Base-by-base conservation (phyloP, 208 protist species). In the Herpetomonas samuelpessoai region DNA sequence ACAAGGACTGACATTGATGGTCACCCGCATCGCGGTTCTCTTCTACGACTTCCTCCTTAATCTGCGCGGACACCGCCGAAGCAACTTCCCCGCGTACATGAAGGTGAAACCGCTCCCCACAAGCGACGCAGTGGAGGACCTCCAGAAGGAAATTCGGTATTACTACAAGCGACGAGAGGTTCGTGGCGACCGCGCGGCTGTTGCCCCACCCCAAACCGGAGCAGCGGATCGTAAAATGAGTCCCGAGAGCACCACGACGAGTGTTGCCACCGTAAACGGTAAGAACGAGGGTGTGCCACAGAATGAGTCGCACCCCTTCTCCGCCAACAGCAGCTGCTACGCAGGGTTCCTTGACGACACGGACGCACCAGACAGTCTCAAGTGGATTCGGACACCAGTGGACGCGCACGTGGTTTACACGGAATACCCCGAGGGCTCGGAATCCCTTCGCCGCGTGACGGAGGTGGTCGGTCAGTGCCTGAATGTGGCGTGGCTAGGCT, bases 41-140 rank as follows among this genome's bases (percentile, higher is more conserved):
- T 51, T 51, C 22, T 51, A 51, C 22, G 46, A 51, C 46, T 51
- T 51, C 46, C 22, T 51, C 22, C 46, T 51, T 19, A 51, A 19
- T 19, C 35, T 41, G 35, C 35, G 35, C 16, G 35, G 35, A 7
- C 35, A 41, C 35, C 35, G 35, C 10, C 46, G 46, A 19, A 51
- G 14, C 46, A 51, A 19, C 46, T 51, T 51, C 21, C 21, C 22
- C 9, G 9, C 19, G 14, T 51, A 22, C 22, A 19, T 51, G 22
- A 26, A 51, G 22, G 21, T 9, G 19, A 51, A 51, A 19, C 22
- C 46, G 18, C 9, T 51, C 22, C 19, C 46, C 9, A 12, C 18
- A 19, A 9, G 9, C 7, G 19, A 51, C 10, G 46, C 9, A 6
- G 46, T 51, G 19, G 18, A 9, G 14, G 22, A 24, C 14, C 46